phyloP scores from a whole-genome alignment of 2,329 filamentous ascomycete species.

The Aspergillus thermomutatus region DNA sequence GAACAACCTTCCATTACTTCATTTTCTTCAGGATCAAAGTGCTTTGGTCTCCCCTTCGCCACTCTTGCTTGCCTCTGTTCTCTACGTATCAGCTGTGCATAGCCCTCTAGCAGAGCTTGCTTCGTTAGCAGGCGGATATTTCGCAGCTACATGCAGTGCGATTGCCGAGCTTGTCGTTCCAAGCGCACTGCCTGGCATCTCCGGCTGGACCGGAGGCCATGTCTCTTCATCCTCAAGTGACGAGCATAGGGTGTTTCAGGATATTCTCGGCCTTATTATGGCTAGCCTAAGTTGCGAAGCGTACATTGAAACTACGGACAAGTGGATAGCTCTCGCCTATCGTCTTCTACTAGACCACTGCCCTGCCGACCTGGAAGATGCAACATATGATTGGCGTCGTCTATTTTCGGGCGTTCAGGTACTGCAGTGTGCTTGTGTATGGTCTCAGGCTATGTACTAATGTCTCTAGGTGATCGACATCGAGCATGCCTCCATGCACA shows the following conservation, averaged over 20 bases:
- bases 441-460: not conserved
- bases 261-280: slow-evolving; percentile 29
- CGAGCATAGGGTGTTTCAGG: slow-evolving; percentile 18
- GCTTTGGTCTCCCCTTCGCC: slow-evolving; percentile 25
- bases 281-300: slow-evolving; percentile 29
- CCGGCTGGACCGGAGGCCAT: not conserved
- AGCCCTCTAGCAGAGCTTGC: slow-evolving; percentile 15
- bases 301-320: slow-evolving; percentile 23
- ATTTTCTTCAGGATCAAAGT: slow-evolving; percentile 26
- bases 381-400: slow-evolving; percentile 20
- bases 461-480: slow-evolving; percentile 24
- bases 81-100: slow-evolving; percentile 29
- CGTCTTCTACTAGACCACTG: slow-evolving; percentile 27
- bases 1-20: slow-evolving; percentile 25
- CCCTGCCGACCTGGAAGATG: slow-evolving; percentile 9
- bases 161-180: slow-evolving; percentile 23
- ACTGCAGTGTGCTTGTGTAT: not conserved
- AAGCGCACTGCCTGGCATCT: not conserved
- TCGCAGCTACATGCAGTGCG: slow-evolving; percentile 23
- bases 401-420: slow-evolving; percentile 28
- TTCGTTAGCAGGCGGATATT: slow-evolving; percentile 20
- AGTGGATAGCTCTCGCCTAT: slow-evolving; percentile 30
- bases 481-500: slow-evolving; percentile 30
- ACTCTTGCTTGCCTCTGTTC: slow-evolving; percentile 24
- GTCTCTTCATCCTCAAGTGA: not conserved